Evolutionary conservation across 768 basidiomycete species (phyloP), one percentile per base, ranked within the genome.

Genomic region (Megacollybia marginata): DNA sequence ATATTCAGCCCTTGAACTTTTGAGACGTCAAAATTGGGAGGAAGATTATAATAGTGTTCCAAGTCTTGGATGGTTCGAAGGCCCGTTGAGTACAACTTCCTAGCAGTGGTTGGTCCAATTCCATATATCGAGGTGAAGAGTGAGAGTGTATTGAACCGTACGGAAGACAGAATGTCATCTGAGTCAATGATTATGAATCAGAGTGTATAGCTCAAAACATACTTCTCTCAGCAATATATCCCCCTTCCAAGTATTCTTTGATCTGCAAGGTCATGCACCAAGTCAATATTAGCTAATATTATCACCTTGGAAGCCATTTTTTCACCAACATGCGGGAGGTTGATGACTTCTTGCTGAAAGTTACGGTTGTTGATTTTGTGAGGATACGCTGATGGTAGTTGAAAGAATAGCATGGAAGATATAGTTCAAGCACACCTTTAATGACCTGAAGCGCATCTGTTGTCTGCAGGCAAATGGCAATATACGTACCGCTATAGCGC

Each of bases 71-170:
- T 60, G 0, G 79, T 84, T 33, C 88, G 79, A 42, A 89, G 63
- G 2, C 85, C 84, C 40, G 75, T 67, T 32, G 76, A 75, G 60
- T 83, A 88, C 4, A 90, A 70, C 35, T 73, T 67, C 6, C 80
- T 75, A 6, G 90, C 86, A 7, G 75, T 86, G n/a, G 67, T 63
- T 0, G 88, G 72, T 7, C 90, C 90, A 33, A 92, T 82, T 9
- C 87, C 83, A 48, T 92, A 81, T 49, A 92, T 65, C 5, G 76
- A 70, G 12, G 75, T 67, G 57, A 92, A 88, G 0, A 67, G 57
- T 7, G 74, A 73, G 8, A 91, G 72, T 0, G 78, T 63, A 46
- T 69, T 64, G 60, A 78, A 88, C 33, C 85, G 79, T 20, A 70
- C 54, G 1, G 80, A 80, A 6, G 60, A 58, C 6, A 65, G 62